Conservation (phyloP, 345 rosid genomes). For the Toxicodendron radicans region DNA sequence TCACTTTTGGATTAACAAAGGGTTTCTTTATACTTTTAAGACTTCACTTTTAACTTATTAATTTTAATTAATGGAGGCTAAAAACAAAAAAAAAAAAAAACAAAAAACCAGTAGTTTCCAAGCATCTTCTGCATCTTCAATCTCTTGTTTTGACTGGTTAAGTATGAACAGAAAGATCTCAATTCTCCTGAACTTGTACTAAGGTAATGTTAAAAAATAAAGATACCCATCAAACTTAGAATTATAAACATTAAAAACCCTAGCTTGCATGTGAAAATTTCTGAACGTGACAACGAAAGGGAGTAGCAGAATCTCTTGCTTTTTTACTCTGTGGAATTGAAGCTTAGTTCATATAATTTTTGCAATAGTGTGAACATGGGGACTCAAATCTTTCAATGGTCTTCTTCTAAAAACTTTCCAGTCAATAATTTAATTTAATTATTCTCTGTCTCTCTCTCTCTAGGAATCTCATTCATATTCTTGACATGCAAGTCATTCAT, state of each 20-base stretch:
- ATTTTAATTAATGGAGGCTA: background rate
- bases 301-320: slow-evolving; percentile 25
- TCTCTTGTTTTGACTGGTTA: slow-evolving; percentile 18
- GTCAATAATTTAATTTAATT: background rate
- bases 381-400: slow-evolving; percentile 18
- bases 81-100: background rate
- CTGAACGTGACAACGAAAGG: slow-evolving; percentile 18
- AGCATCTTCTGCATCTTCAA: slow-evolving; percentile 15
- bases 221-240: slow-evolving; percentile 1
- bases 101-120: background rate
- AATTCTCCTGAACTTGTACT: too few relatives aligned
- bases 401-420: background rate
- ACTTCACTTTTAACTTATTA: slow-evolving; percentile 7
- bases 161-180: slow-evolving; percentile 25
- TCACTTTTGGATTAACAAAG: slow-evolving; percentile 24
- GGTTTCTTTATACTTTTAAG: slow-evolving; percentile 8
- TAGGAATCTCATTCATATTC: slow-evolving; percentile 21
- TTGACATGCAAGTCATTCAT: slow-evolving; percentile 19
- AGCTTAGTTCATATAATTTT: background rate
- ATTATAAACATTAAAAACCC: background rate
- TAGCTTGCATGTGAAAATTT: slow-evolving; percentile 32
- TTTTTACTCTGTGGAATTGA: background rate
- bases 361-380: background rate
- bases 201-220: background rate
- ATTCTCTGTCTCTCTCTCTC: slow-evolving; percentile 4